phyloP scores from a whole-genome alignment of 208 protist genomes.

The Acanthamoeba castellanii region DNA sequence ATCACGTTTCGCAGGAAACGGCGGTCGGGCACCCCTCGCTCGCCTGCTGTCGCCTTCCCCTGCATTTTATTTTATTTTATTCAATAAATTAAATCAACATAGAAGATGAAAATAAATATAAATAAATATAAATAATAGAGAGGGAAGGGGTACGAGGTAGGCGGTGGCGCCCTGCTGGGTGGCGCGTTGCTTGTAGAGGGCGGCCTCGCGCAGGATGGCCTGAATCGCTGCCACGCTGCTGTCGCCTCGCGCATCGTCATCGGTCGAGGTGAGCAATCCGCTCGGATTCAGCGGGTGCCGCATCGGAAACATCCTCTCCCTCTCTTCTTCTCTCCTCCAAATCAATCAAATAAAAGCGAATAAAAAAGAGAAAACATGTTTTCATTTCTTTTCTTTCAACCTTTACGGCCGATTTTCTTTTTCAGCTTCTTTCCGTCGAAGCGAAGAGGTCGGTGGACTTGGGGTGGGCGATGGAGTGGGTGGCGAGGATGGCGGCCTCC shows the following conservation, averaged over 20 bases:
- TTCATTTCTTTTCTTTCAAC: too few species aligned
- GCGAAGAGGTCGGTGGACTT: slow-evolving; percentile 28
- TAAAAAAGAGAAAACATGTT: too few species aligned
- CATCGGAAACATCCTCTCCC: neutral
- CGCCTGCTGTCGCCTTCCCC: neutral
- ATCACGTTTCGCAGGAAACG: slow-evolving; percentile 26
- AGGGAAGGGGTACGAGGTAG: neutral
- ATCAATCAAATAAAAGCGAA: too few species aligned
- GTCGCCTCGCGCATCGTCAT: neutral
- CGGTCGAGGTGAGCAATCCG: neutral
- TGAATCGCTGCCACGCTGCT: neutral
- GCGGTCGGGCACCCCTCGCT: slow-evolving; percentile 26
- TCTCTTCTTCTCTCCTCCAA: neutral
- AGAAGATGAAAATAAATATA: neutral
- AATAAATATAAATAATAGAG: neutral
- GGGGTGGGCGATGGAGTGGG: slow-evolving; percentile 28
- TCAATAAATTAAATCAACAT: neutral
- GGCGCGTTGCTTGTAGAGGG: slow-evolving; percentile 12
- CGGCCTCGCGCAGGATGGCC: slow-evolving; percentile 32
- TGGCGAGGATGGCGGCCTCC: slow-evolving; percentile 46
- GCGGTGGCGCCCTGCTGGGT: neutral
- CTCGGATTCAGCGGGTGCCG: slow-evolving; percentile 22
- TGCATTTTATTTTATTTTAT: neutral
- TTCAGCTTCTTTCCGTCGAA: too few species aligned
- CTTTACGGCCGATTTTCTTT: too few species aligned